Percentiles rank a stretch among this genome's conserved stretches.
These are phyloP conservation scores for Marsdenia floribunda DNA, from an alignment of 257 asterid genomes.

Conservation along the genomic window DNA sequence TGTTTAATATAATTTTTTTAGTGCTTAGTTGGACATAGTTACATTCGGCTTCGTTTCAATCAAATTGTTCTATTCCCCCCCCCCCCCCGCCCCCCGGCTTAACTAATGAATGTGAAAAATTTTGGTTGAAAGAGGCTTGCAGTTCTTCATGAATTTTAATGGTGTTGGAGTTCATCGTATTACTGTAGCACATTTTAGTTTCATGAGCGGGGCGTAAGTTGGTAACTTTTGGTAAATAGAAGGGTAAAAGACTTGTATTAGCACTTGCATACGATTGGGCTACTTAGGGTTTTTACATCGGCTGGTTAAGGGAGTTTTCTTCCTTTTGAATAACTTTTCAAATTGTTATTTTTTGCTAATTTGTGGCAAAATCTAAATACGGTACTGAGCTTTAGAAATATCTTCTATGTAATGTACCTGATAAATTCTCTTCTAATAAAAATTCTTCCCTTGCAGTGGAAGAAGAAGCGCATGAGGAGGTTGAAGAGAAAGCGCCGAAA, in stretches of 20 bases:
- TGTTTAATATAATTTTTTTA: no score
- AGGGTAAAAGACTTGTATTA: neutral
- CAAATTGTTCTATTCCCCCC: neutral
- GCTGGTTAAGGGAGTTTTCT: neutral
- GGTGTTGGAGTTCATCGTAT: neutral
- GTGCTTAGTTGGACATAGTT: no score
- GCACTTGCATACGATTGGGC: neutral
- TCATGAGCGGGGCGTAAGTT: neutral
- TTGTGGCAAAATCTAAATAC: no score
- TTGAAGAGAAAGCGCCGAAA: slow-evolving; percentile 45
- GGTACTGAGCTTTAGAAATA: neutral
- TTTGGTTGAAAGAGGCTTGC: neutral
- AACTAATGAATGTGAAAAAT: neutral
- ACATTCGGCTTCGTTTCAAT: no score
- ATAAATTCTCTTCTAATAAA: no score
- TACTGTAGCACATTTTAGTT: no score
- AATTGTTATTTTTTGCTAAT: neutral
- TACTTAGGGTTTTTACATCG: no score
- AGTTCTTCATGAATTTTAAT: neutral
- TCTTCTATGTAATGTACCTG: no score
- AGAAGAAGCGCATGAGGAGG: slow-evolving; percentile 49
- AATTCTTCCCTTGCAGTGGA: slow-evolving; percentile 28
- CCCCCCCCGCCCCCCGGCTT: no score
- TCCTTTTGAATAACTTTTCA: neutral
- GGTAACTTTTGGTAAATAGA: neutral